Base-by-base conservation (phyloP, 2,329 filamentous ascomycete genomes). In the Cercospora berteroae region DNA sequence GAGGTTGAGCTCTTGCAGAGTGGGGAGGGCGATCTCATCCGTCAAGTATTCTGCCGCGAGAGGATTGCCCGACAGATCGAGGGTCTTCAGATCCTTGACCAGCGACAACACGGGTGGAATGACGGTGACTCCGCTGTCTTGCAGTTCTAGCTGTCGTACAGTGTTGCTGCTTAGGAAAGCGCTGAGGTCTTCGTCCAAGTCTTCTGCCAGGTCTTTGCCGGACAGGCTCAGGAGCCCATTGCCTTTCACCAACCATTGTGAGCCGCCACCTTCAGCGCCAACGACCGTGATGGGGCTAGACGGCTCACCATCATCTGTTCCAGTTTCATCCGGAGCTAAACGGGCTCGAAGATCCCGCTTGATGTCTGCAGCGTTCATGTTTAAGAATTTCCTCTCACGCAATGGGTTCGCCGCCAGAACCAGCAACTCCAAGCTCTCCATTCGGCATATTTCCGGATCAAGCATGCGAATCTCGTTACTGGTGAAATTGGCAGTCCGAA, bases 331-430 rank as follows among this genome's bases (percentile, higher is more conserved):
- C 71, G 91, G 87, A 76, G 88, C 86, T 68, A 94, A 81, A 27
- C 92, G 87, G 39, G 85, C 85, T 20, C 86, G 85, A 52, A 97
- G 81, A 52, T 89, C 87, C 50, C 87, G 86, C 79, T 96, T 97
- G 69, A 98, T 82, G 63, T 95, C 91, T 13, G 93, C 90, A 0
- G 91, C 93, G 23, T 86, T 86, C 81, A 96, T 91, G 0, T 87
- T 90, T 13, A 94, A 83, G 72, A 95, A 93, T 77, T 93, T 97
- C 77, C 91, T 93, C 77, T 97, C 93, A 13, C 91, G 86, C 13
- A 99, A 82, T 0, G 95, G 95, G 74, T 99, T 99, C n/a, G 93
- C 93, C 52, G 89, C 89, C 33, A 99, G 83, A 4, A 89, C 88
- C 50, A 98, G 85, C 76, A 89, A 89, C 20, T 88, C 85, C 9